A percentile compares a stretch with the other conserved stretches of the same genome.
Evolutionary conservation across 179 eudicot species (phyloP).

Genomic region (Silene vulgaris): DNA sequence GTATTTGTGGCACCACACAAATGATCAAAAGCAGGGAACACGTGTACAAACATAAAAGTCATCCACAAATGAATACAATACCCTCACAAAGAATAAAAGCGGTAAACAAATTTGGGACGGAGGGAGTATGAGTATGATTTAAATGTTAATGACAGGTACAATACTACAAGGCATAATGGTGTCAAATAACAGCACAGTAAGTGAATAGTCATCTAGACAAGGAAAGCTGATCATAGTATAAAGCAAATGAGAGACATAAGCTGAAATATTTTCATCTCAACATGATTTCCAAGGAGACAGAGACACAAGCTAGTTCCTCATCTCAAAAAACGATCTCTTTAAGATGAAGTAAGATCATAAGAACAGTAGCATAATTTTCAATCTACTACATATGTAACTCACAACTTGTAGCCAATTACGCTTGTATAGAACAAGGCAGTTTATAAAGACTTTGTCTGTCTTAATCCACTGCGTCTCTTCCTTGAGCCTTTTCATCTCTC

Average conservation of each 20-base stretch:
- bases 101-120: too few relatives aligned
- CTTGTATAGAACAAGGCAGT: slow-evolving; percentile 2
- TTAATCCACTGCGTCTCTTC: slow-evolving; percentile 30
- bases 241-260: not conserved
- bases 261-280: not conserved
- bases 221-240: not conserved
- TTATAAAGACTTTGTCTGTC: slow-evolving; percentile 21
- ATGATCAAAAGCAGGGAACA: not conserved
- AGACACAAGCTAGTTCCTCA: slow-evolving; percentile 19
- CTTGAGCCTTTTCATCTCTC: slow-evolving; percentile 29
- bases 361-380: slow-evolving; percentile 12
- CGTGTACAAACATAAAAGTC: not conserved
- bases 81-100: too few relatives aligned
- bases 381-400: slow-evolving; percentile 12
- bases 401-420: not conserved
- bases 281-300: slow-evolving; percentile 1
- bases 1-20: not conserved
- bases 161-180: not conserved
- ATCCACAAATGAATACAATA: not conserved
- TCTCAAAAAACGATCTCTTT: not conserved
- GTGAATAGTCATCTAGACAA: not conserved
- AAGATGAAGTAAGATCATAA: slow-evolving; percentile 11
- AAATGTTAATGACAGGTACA: not conserved
- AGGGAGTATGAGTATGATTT: not conserved
- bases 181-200: slow-evolving; percentile 4